Conservation (phyloP, 805 yeast genomes). For the Zygosaccharomyces bailii region DNA sequence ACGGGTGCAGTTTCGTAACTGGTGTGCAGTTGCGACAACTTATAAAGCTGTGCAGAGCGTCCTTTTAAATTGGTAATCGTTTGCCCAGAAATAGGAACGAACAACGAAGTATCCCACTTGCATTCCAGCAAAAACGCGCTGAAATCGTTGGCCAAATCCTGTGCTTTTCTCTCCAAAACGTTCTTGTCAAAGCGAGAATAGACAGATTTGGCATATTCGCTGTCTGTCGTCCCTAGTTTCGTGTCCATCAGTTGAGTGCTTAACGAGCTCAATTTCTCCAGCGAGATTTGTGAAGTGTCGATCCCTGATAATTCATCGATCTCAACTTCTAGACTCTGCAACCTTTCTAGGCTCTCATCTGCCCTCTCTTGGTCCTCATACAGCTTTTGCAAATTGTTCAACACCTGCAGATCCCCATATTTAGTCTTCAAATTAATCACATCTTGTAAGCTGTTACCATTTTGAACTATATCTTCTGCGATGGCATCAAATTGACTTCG, state of each 20-base stretch:
- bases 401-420: constrained; percentile 27
- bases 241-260: constrained; percentile 8
- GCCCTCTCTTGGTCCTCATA: constrained; percentile 12
- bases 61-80: constrained; percentile 17
- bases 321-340: constrained; percentile 12
- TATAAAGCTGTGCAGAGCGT: constrained; percentile 22
- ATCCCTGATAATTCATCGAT: constrained; percentile 4
- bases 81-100: constrained; percentile 17
- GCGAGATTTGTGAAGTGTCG: constrained; percentile 4
- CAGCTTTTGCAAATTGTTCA: constrained; percentile 17
- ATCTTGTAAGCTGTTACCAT: constrained; percentile 15
- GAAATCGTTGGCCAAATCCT: constrained; percentile 13
- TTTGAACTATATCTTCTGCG: constrained; percentile 22
- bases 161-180: constrained; percentile 14
- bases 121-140: constrained; percentile 23
- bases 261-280: constrained; percentile 11
- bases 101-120: constrained; percentile 33
- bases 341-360: constrained; percentile 9
- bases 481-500: constrained; percentile 19
- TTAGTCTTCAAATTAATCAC: constrained; percentile 18
- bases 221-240: constrained; percentile 1
- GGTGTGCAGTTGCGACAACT: constrained; percentile 18
- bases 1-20: neutral
- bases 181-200: constrained; percentile 14
- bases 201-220: neutral